Percentiles rank a stretch among this genome's conserved stretches.
phyloP scores from a whole-genome alignment of 345 rosid species.

The Trapa bicornis region DNA sequence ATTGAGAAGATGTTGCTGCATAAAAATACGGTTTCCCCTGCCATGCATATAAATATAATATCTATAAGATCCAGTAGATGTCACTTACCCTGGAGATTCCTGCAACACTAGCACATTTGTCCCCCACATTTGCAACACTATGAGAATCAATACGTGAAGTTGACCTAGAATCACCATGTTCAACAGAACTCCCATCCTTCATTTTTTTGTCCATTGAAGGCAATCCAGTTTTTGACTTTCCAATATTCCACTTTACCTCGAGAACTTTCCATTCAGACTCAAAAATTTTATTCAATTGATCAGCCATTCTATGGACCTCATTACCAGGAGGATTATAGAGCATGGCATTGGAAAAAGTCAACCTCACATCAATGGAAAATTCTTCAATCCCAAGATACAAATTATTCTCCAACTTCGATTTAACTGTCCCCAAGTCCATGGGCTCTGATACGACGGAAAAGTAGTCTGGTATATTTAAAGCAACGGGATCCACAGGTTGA shows the following conservation, averaged over 20 bases:
- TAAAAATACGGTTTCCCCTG: not conserved
- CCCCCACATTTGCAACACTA: constrained; percentile 18
- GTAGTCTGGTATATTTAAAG: constrained; percentile 63
- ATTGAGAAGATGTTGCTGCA: not conserved
- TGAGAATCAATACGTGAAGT: constrained; percentile 21
- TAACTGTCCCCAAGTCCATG: constrained; percentile 85
- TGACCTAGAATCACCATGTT: constrained; percentile 23
- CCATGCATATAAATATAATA: not conserved
- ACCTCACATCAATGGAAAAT: constrained; percentile 67
- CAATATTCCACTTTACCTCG: constrained; percentile 31
- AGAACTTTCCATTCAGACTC: constrained; percentile 54
- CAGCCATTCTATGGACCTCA: constrained; percentile 42
- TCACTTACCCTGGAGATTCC: constrained; percentile 27
- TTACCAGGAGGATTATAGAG: constrained; percentile 61
- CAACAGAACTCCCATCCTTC: constrained; percentile 19
- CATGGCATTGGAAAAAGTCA: constrained; percentile 76
- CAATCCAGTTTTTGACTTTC: constrained; percentile 9
- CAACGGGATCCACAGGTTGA: constrained; percentile 66
- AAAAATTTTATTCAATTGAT: constrained; percentile 30
- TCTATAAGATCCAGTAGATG: not conserved
- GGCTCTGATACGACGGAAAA: constrained; percentile 54
- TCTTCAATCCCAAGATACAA: constrained; percentile 35
- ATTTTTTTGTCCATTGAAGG: constrained; percentile 14
- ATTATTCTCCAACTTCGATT: constrained; percentile 38
- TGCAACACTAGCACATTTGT: constrained; percentile 14